Conservation (phyloP, 2,329 filamentous ascomycete genomes). For the Alternaria sp. region DNA sequence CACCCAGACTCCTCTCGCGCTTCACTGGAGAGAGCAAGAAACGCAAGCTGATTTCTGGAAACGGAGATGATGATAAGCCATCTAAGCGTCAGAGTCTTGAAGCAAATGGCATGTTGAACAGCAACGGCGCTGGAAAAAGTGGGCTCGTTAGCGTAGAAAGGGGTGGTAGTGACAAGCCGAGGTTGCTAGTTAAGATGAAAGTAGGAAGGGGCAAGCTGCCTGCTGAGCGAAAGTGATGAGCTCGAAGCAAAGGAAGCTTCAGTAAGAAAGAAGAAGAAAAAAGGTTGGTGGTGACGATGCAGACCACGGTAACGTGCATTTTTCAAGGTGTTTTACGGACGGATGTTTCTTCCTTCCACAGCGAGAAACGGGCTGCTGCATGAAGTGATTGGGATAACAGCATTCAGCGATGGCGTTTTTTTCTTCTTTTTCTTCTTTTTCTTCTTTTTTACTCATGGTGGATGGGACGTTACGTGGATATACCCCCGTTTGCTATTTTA, state of each 20-base stretch:
- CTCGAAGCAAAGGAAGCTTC: not conserved
- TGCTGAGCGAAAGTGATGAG: not conserved
- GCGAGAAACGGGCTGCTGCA: not conserved
- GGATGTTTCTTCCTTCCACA: not conserved
- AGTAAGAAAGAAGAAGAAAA: not conserved
- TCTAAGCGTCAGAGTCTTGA: conserved; percentile 43
- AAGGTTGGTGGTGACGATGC: not conserved
- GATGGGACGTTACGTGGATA: conserved; percentile 13
- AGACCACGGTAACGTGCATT: conserved; percentile 7
- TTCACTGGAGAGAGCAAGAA: conserved; percentile 31
- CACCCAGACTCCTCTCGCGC: conserved; percentile 25
- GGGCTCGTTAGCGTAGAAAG: conserved; percentile 33
- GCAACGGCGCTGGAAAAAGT: conserved; percentile 19
- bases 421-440: not conserved
- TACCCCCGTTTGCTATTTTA: conserved; percentile 11
- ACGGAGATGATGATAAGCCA: conserved; percentile 32
- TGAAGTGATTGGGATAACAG: conserved; percentile 15
- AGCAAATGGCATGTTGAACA: conserved; percentile 24
- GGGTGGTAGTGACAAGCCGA: conserved; percentile 25
- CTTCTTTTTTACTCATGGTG: conserved; percentile 2
- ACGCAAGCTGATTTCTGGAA: conserved; percentile 30
- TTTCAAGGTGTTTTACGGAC: conserved; percentile 8
- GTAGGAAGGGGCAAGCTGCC: conserved; percentile 28
- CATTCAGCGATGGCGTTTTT: conserved; percentile 41
- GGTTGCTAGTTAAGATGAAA: conserved; percentile 34